A percentile compares a stretch with the other conserved stretches of the same genome.
Evolutionary conservation across 805 yeast species (phyloP).

Genomic region (Cyberlindnera bimundalis): DNA sequence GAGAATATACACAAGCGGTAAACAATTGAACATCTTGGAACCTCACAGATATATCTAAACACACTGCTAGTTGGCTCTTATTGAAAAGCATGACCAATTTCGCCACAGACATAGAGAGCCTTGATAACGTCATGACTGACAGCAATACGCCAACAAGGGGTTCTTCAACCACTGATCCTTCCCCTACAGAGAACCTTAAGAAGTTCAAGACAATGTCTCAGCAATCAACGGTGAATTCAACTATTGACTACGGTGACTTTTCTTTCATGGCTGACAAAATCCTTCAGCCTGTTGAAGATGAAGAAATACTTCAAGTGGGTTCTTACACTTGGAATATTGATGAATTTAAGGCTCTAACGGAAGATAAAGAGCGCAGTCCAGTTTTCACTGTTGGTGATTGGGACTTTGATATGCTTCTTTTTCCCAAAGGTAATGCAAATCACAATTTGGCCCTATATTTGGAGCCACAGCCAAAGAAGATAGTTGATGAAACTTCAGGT

Average conservation of each 20-base stretch:
- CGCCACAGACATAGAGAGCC: not conserved
- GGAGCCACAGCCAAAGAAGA: conserved; percentile 55
- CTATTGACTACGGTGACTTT: conserved; percentile 17
- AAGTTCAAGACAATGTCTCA: conserved; percentile 9
- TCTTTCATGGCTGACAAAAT: conserved; percentile 17
- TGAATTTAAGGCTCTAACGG: conserved; percentile 28
- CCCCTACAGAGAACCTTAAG: conserved; percentile 4
- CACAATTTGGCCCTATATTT: conserved; percentile 68
- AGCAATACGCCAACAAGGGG: conserved; percentile 4
- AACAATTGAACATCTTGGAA: not conserved
- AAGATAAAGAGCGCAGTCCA: conserved; percentile 35
- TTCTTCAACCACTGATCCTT: conserved; percentile 2
- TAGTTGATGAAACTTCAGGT: conserved; percentile 25
- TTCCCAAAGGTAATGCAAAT: conserved; percentile 71
- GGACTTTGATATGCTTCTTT: conserved; percentile 68
- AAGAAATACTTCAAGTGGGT: conserved; percentile 30
- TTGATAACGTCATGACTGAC: conserved; percentile 7
- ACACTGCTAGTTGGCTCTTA: too few relatives aligned
- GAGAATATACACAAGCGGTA: not conserved
- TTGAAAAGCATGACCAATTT: conserved; percentile 1
- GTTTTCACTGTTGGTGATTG: conserved; percentile 55
- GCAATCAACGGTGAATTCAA: not conserved
- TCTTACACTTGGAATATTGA: conserved; percentile 39
- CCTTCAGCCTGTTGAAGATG: conserved; percentile 29
- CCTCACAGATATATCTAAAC: too few relatives aligned